Base-by-base conservation (phyloP, 1,284 basidiomycete species). In the Xerocomus nothofagi region DNA sequence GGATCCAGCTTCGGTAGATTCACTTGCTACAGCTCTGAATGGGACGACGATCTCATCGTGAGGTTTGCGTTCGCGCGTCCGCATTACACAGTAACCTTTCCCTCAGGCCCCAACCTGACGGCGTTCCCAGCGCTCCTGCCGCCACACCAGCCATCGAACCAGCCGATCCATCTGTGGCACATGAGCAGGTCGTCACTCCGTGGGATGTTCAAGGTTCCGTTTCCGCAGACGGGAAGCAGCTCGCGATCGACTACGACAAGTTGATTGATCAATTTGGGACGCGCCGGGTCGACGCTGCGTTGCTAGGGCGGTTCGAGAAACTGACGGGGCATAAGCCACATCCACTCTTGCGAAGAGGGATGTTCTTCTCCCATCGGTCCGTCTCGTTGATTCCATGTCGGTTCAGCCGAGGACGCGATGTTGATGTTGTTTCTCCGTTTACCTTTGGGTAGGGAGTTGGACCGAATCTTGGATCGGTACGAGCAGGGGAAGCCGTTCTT, bases 401-500 rank as follows among this genome's bases (percentile, higher is more conserved):
- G 9, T 31, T 27, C 23, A 8, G 20, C 15, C 6, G 34, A 30
- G 24, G 27, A 8, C 8, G 17, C 15, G 18, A 27, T 21, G n/a
- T 29, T 51, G 44, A 47, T 24, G 49, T 24, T 23, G 26, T 33
- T 3, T 43, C 41, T 47, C 6, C 14, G 2, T 23, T 44, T 52
- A 11, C 21, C 31, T 48, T 44, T 32, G 17, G 40, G 23, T 61
- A 96, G 94, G 53, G 97, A 99, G 53, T 86, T 99, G 60, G 88
- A 96, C 73, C 82, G 84, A 62, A 98, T 99, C 52, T 75, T 99
- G 47, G 93, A 97, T 70, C 86, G 94, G 44, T 98, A 93, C 71
- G 96, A 99, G 73, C 88, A 97, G 68, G 88, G 91, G 17, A 97
- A 98, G 71, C 96, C 95, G 6, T 99, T 98, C 75, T 99, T 92